Evolutionary conservation across 192 early-diverging fungal genomes (phyloP), one percentile per base, ranked within the genome.

Genomic region (Pilaira anomala): DNA sequence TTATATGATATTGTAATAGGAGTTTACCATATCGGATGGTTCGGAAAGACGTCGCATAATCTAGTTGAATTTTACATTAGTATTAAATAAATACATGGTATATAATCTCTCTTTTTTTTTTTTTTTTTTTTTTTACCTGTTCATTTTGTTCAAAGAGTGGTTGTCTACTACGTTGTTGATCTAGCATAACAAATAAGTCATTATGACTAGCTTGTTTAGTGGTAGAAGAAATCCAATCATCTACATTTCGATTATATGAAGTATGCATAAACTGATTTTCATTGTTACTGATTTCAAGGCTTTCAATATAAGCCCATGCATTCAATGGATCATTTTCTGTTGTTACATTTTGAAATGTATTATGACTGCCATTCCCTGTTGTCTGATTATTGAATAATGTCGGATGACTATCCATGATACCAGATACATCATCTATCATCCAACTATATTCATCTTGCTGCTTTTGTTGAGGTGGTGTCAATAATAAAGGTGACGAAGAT

Each of bases 251-350:
- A 39, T 40, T 58, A 22, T 42, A 58, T 21, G n/a, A n/a, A n/a
- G 56, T 58, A 21, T 36, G 19, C 22, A 58, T 14, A 40, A 39
- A 39, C 14, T 58, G 39, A 21, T 21, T 36, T 24, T 40, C 22
- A 21, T 40, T 58, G 33, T 58, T 36, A 41, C 16, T 33, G 12
- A 58, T 58, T 33, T 58, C 29, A 39, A 58, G 56, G 41, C 56
- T 58, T 24, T 58, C 56, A 58, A 42, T 58, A 58, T 58, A 58
- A 18, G 40, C 56, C 40, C 33, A 42, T 42, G 56, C 56, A 58
- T 58, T 19, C 21, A 58, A 42, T 36, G 29, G 56, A 58, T 58
- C 7, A 42, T 26, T 24, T 40, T 39, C 56, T 42, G 40, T 40
- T 22, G 56, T 40, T 22, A 40, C 56, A 21, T 46, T 46, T 12